phyloP scores from a whole-genome alignment of 495 filamentous ascomycete species.

The Ramalina intermedia region DNA sequence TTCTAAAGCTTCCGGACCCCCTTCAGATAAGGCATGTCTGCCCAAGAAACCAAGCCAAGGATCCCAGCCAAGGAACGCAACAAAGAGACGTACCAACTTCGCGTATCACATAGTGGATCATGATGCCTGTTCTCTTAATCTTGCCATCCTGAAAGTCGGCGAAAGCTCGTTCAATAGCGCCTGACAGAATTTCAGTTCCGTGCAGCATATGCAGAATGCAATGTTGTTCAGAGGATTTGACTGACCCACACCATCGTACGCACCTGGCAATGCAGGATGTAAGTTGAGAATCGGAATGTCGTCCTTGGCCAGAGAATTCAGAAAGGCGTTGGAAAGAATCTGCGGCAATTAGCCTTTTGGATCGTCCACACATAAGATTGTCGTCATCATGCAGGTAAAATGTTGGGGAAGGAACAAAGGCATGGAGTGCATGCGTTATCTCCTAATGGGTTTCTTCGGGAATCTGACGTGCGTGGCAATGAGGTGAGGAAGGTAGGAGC shows the following conservation, averaged over 20 bases:
- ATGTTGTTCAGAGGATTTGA: constrained; percentile 9
- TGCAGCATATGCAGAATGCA: constrained; percentile 12
- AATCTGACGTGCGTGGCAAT: too few species aligned
- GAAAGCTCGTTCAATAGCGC: constrained; percentile 67
- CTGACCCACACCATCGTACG: constrained; percentile 55
- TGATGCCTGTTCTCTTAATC: constrained; percentile 68
- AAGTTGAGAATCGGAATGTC: constrained; percentile 68
- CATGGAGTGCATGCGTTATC: too few species aligned
- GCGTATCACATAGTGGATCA: constrained; percentile 79
- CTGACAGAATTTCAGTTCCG: background rate
- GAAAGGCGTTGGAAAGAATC: constrained; percentile 46
- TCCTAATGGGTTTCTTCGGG: too few species aligned
- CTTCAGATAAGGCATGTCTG: too few species aligned
- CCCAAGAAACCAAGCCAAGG: too few species aligned
- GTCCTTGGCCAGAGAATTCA: constrained; percentile 47
- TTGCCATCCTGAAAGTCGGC: constrained; percentile 56
- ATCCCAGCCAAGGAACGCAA: too few species aligned
- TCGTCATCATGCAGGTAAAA: too few species aligned
- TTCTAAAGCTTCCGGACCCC: too few species aligned
- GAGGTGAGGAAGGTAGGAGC: too few species aligned
- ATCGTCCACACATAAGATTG: too few species aligned
- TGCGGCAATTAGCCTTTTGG: constrained; percentile 26
- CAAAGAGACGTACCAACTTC: constrained; percentile 45
- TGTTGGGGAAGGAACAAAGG: too few species aligned
- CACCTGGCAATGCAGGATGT: constrained; percentile 63